Percentiles rank a stretch among this genome's conserved stretches.
phyloP scores from a whole-genome alignment of 225 moss, liverwort and hornwort species.

The Sphagnum tenellum region DNA sequence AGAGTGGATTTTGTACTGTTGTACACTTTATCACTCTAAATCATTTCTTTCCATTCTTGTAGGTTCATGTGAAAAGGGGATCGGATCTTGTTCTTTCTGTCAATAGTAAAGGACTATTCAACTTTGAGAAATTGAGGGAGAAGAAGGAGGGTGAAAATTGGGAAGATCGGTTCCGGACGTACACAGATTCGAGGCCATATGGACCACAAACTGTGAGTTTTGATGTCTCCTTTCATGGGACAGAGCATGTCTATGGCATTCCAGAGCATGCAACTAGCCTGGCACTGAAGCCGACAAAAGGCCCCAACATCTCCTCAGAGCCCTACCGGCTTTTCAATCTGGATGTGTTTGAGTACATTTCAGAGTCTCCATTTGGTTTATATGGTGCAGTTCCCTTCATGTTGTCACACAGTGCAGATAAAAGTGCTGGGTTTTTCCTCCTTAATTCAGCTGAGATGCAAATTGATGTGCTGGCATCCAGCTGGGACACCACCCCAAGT shows the following conservation, averaged over 20 bases:
- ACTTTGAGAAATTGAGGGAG: conserved; percentile 61
- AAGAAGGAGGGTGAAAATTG: conserved; percentile 74
- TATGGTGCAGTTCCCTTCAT: conserved; percentile 86
- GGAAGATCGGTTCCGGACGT: conserved; percentile 63
- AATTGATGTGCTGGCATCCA: conserved; percentile 82
- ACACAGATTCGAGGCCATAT: conserved; percentile 67
- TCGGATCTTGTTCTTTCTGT: conserved; percentile 62
- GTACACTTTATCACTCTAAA: not conserved
- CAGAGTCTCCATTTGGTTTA: conserved; percentile 82
- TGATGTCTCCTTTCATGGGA: conserved; percentile 77
- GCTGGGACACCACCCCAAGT: conserved; percentile 39
- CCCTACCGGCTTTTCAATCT: conserved; percentile 92
- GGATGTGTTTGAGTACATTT: conserved; percentile 89
- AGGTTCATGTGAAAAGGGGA: conserved; percentile 66
- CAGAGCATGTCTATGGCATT: conserved; percentile 86
- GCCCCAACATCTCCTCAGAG: conserved; percentile 60
- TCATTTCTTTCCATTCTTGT: not conserved
- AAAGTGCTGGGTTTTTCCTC: conserved; percentile 77
- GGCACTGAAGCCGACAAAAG: conserved; percentile 69
- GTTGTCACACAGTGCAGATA: conserved; percentile 60
- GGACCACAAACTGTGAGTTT: conserved; percentile 89
- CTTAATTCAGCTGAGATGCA: conserved; percentile 97
- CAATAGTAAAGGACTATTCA: conserved; percentile 79
- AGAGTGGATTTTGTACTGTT: conserved; percentile 1
- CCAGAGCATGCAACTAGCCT: conserved; percentile 90